Base-by-base conservation (phyloP, 2,329 filamentous ascomycete species). In the Aaosphaeria pasadenensis region DNA sequence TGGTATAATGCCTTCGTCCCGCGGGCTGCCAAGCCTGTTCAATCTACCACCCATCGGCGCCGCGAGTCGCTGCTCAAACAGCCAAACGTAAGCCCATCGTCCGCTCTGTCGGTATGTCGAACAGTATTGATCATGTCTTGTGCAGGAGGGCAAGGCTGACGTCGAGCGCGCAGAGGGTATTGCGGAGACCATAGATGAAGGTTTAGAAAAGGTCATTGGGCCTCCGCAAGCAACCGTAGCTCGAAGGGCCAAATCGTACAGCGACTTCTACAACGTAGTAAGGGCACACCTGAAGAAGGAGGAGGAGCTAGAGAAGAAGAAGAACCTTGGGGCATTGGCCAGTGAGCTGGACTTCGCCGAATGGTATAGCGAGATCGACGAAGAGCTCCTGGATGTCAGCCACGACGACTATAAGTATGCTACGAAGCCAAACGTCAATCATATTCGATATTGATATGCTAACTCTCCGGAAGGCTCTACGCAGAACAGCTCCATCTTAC, bases 331-430 rank as follows among this genome's bases (percentile, higher is more conserved):
- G 64, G 62, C 75, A 50, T 54, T 83, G 69, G 71, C 78, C 77
- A 74, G 84, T 73, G 70, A 83, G 55, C 64, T 85, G 30, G 81
- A 84, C 6, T 81, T 85, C 45, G 77, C 76, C 29, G 70, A 75
- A 51, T 83, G 82, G 75, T 84, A 85, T 62, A 72, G 77, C 53
- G 72, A 71, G 24, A 67, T 86, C 45, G 84, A 87, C 57, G 79
- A 83, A 42, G 82, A 84, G 56, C 72, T 97, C 62, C 75, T 95
- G 30, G 83, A 91, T 60, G 85, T 89, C 45, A 94, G 89, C 66
- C 89, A 95, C 67, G 85, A 88, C 57, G 85, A 92, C 66, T 96
- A 96, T 69, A 76, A 87, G 85, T 91, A 80, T 57, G 84, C 67
- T 30, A 49, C 32, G 32, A 28, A 31, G 30, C 42, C 7, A 33